Conservation (phyloP, 2,329 filamentous ascomycete species). For the Endothia cerciana region DNA sequence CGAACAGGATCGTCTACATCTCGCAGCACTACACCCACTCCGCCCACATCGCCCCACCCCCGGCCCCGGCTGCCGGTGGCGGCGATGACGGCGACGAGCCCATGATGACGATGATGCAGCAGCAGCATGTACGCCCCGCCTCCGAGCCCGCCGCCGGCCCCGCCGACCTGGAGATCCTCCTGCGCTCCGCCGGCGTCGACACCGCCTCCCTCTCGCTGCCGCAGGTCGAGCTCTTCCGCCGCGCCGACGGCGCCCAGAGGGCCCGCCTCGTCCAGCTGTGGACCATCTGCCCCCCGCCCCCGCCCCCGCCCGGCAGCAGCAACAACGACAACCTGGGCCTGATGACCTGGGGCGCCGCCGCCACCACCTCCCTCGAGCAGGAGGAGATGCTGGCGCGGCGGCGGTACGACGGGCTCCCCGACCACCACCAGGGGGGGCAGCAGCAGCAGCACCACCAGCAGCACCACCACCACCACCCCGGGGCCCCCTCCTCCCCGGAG, state of each 20-base stretch:
- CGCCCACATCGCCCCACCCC: slow-evolving; percentile 58
- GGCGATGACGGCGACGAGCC: slow-evolving; percentile 38
- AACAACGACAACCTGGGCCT: slow-evolving; percentile 54
- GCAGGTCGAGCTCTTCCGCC: slow-evolving; percentile 78
- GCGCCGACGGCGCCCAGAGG: slow-evolving; percentile 73
- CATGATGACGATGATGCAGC: slow-evolving; percentile 42
- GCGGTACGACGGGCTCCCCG: slow-evolving; percentile 56
- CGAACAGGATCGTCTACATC: slow-evolving; percentile 66
- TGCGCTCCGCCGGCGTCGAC: slow-evolving; percentile 71
- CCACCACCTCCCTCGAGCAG: slow-evolving; percentile 57
- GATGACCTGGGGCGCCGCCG: slow-evolving; percentile 56
- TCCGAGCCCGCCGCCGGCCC: slow-evolving; percentile 54
- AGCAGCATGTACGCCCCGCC: slow-evolving; percentile 37
- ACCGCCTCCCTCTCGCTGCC: slow-evolving; percentile 69
- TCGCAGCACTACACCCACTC: slow-evolving; percentile 87
- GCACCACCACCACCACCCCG: no score
- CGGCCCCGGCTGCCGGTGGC: slow-evolving; percentile 35
- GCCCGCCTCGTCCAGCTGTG: slow-evolving; percentile 80
- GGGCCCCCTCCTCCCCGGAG: slow-evolving; percentile 32
- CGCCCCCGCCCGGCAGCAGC: slow-evolving; percentile 55
- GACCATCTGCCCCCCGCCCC: slow-evolving; percentile 75
- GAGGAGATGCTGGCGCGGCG: slow-evolving; percentile 63
- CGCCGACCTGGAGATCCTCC: slow-evolving; percentile 58
- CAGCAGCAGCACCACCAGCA: no score
- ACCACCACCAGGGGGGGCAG: no score